Percentiles rank a stretch among this genome's conserved stretches.
Conservation (phyloP, 768 basidiomycete species). For the Pleurotus djamor region DNA sequence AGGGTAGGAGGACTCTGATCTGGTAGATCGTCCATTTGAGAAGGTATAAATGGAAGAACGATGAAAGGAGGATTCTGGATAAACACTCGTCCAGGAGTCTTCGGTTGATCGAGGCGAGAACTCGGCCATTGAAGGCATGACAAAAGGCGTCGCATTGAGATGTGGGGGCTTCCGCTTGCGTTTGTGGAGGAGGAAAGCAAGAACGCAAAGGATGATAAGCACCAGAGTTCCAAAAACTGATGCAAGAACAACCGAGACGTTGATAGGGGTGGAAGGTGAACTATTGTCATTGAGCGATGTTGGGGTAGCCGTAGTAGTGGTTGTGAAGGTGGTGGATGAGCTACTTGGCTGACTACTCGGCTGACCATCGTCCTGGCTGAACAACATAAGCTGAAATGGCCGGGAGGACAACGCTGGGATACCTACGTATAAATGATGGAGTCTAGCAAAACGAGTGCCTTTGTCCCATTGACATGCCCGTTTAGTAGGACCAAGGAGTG, state of each 20-base stretch:
- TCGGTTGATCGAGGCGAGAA: too few species aligned
- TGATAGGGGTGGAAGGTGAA: neutral
- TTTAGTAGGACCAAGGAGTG: slow-evolving; percentile 28
- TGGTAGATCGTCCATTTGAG: too few species aligned
- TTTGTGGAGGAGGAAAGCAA: neutral
- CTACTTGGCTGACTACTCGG: neutral
- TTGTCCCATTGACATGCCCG: slow-evolving; percentile 17
- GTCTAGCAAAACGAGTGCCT: slow-evolving; percentile 25
- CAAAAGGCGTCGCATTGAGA: neutral
- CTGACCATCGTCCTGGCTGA: neutral
- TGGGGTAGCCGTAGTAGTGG: neutral
- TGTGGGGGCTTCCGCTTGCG: neutral
- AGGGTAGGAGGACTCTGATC: too few species aligned
- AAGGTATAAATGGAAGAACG: too few species aligned
- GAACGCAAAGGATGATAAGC: neutral
- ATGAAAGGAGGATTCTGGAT: too few species aligned
- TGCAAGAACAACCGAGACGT: neutral
- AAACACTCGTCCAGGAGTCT: too few species aligned
- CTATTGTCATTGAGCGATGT: neutral
- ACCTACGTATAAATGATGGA: slow-evolving; percentile 25
- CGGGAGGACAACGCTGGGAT: too few species aligned
- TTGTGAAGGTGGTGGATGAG: neutral
- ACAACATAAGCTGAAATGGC: too few species aligned
- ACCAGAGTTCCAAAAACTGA: neutral
- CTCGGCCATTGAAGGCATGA: too few species aligned